These are phyloP conservation scores for Exophiala spinifera DNA, from an alignment of 2,329 filamentous ascomycete species.

Conservation along the genomic window DNA sequence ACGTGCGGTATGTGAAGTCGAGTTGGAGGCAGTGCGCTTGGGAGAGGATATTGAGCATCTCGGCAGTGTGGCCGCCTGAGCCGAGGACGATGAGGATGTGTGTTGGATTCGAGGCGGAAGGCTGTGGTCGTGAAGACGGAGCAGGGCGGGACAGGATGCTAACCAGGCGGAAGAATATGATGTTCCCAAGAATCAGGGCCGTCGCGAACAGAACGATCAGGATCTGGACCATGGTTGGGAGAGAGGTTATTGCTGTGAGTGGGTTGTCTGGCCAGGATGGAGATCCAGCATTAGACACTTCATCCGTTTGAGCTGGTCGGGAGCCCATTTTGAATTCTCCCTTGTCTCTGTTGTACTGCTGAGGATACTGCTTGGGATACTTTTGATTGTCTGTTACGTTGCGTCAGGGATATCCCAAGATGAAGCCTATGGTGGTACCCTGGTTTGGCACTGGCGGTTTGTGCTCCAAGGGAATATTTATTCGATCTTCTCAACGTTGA, in stretches of 20 bases:
- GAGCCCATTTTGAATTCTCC: too few species aligned
- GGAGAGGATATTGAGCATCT: conserved; percentile 85
- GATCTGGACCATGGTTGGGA: conserved; percentile 6
- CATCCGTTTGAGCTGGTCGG: too few species aligned
- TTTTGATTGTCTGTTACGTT: too few species aligned
- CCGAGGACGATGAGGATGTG: conserved; percentile 81
- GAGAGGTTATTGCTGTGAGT: background rate
- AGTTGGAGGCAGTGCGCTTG: conserved; percentile 43
- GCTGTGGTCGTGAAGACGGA: background rate
- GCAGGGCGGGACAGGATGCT: conserved; percentile 8
- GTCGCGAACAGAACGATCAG: conserved; percentile 5
- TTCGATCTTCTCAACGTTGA: too few species aligned
- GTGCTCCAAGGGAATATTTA: too few species aligned
- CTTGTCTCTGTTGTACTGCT: too few species aligned
- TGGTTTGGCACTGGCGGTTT: too few species aligned
- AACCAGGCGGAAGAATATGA: conserved; percentile 20
- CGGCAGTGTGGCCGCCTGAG: conserved; percentile 89
- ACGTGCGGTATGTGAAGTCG: conserved; percentile 67
- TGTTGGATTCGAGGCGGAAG: conserved; percentile 35
- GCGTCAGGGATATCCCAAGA: too few species aligned
- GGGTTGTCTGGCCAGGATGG: conserved; percentile 1
- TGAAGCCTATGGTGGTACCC: too few species aligned
- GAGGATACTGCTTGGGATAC: too few species aligned
- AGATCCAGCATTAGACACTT: too few species aligned
- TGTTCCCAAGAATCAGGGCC: conserved; percentile 17